A percentile compares a stretch with the other conserved stretches of the same genome.
These are phyloP conservation scores for Tolypocladium guangdongense DNA, from an alignment of 2,329 filamentous ascomycete genomes.

Conservation along the genomic window DNA sequence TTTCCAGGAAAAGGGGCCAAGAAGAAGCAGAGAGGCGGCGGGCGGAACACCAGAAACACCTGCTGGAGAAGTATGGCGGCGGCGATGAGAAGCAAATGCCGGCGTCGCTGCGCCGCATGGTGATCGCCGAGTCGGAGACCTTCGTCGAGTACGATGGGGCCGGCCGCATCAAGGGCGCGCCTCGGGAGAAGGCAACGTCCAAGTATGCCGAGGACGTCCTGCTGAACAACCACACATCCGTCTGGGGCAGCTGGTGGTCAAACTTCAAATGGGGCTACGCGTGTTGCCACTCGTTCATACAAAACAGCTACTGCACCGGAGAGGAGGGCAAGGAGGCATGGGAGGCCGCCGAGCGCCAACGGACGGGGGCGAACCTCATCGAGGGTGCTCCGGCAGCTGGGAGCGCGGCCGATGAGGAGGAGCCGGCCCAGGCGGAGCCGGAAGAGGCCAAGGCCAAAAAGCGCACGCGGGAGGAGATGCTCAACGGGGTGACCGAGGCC, in stretches of 20 bases:
- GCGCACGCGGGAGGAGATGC: conserved; percentile 68
- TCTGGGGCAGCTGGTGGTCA: conserved; percentile 97
- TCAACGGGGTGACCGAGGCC: conserved; percentile 65
- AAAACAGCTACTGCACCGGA: conserved; percentile 96
- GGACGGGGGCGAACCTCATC: conserved; percentile 33
- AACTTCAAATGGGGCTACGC: conserved; percentile 93
- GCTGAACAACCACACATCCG: conserved; percentile 81
- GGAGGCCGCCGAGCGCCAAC: conserved; percentile 58
- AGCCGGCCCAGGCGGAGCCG: conserved; percentile 19
- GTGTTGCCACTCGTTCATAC: conserved; percentile 86
- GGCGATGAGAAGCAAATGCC: conserved; percentile 46
- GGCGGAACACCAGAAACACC: conserved; percentile 53
- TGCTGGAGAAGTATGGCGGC: conserved; percentile 75
- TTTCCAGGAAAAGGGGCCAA: conserved; percentile 67
- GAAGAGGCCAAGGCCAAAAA: conserved; percentile 43
- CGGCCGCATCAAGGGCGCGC: conserved; percentile 80
- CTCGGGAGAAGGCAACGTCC: conserved; percentile 65
- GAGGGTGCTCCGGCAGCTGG: conserved; percentile 17
- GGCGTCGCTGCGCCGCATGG: conserved; percentile 51
- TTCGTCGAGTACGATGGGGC: conserved; percentile 93
- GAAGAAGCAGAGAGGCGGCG: conserved; percentile 62
- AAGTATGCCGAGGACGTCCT: conserved; percentile 87
- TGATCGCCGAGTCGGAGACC: conserved; percentile 68
- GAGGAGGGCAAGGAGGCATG: conserved; percentile 76
- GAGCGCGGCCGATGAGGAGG: conserved; percentile 11